Evolutionary conservation across 202 grass and related monocot species (phyloP).

Genomic region (Digitaria exilis): DNA sequence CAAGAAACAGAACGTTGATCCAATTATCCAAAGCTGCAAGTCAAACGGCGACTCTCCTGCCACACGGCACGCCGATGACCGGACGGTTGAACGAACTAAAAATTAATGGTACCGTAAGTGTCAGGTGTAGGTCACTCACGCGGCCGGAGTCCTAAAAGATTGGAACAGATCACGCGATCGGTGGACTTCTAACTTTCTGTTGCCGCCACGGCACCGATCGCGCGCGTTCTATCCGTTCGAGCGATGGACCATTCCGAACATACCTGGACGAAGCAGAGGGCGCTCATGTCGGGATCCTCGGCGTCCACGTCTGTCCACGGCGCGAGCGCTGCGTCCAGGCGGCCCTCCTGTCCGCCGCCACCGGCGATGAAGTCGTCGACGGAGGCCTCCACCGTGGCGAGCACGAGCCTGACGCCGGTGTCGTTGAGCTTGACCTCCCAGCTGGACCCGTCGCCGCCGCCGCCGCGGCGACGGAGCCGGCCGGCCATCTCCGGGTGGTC

Average conservation of each 20-base stretch:
- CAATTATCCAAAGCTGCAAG: background rate
- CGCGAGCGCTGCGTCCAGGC: slow-evolving; percentile 61
- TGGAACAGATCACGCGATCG: background rate
- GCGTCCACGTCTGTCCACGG: slow-evolving; percentile 59
- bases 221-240: too few species aligned
- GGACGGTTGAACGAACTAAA: background rate
- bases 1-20: background rate
- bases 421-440: slow-evolving; percentile 98
- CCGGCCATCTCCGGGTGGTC: slow-evolving; percentile 79
- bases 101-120: background rate
- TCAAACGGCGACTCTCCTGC: background rate
- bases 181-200: background rate
- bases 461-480: slow-evolving; percentile 61
- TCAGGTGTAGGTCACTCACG: background rate
- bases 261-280: slow-evolving; percentile 80
- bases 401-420: slow-evolving; percentile 67
- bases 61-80: background rate
- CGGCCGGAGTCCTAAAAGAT: background rate
- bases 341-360: background rate
- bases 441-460: slow-evolving; percentile 41
- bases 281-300: slow-evolving; percentile 60
- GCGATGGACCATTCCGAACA: too few species aligned
- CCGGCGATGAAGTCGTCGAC: slow-evolving; percentile 64
- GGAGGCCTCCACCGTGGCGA: slow-evolving; percentile 62
- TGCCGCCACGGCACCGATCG: background rate